phyloP scores from a whole-genome alignment of 148 eudicot species.

The Talinum fruticosum region DNA sequence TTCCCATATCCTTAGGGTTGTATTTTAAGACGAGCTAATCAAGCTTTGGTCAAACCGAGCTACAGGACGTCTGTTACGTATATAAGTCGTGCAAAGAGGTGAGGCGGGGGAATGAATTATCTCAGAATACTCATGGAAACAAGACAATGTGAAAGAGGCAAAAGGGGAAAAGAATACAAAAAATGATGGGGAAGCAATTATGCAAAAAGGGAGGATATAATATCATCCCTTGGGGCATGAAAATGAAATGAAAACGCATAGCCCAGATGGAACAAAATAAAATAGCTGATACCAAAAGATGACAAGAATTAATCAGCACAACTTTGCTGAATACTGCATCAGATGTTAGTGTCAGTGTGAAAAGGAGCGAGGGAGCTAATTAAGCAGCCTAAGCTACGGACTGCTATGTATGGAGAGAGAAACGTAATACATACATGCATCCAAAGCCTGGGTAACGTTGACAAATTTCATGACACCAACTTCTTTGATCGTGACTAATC shows the following conservation, averaged over 20 bases:
- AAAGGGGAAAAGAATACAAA: not conserved
- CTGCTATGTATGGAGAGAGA: too few species aligned
- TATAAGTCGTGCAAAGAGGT: too few species aligned
- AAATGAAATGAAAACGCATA: not conserved
- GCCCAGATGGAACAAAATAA: not conserved
- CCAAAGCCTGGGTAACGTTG: not conserved
- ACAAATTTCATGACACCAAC: not conserved
- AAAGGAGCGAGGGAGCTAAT: not conserved
- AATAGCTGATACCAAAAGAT: not conserved
- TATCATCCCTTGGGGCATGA: not conserved
- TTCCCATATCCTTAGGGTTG: too few species aligned
- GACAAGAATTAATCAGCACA: constrained; percentile 5
- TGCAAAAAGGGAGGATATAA: not conserved
- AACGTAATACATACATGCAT: constrained; percentile 3
- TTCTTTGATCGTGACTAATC: not conserved
- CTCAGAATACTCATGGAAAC: too few species aligned
- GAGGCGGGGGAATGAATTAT: too few species aligned
- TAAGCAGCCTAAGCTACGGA: too few species aligned
- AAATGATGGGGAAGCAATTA: not conserved
- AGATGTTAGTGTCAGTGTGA: constrained; percentile 6
- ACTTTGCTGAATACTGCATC: not conserved
- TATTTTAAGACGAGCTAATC: too few species aligned
- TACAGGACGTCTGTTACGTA: too few species aligned
- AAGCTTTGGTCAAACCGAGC: too few species aligned
- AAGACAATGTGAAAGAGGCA: not conserved